These are phyloP conservation scores for Hyaloscypha finlandica DNA, from an alignment of 495 filamentous ascomycete species.

Conservation along the genomic window DNA sequence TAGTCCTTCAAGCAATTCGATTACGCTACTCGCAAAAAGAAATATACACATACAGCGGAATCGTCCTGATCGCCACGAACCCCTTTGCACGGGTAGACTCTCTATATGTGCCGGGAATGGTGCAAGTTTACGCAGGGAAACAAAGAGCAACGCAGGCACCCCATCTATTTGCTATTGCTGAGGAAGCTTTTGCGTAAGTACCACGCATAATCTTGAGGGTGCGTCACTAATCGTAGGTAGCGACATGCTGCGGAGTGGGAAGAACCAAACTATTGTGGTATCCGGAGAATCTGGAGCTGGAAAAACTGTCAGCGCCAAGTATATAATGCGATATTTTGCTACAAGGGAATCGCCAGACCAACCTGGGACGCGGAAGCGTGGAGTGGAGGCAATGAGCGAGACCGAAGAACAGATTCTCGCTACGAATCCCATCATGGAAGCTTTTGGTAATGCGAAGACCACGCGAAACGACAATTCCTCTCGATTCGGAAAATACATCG, in stretches of 20 bases:
- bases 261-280: constrained; percentile 98
- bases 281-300: constrained; percentile 98
- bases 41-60: constrained; percentile 99
- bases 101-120: constrained; percentile 98
- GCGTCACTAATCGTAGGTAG: constrained; percentile 46
- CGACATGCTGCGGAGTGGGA: constrained; percentile 94
- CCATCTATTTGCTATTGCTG: constrained; percentile 97
- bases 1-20: constrained; percentile 96
- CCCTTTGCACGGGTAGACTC: constrained; percentile 98
- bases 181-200: constrained; percentile 95
- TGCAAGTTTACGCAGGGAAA: constrained; percentile 98
- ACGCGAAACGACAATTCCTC: constrained; percentile 99
- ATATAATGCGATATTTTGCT: constrained; percentile 99
- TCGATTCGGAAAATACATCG: constrained; percentile 98
- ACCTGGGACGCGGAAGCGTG: constrained; percentile 74
- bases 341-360: constrained; percentile 93
- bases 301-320: constrained; percentile 99
- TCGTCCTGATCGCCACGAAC: constrained; percentile 98
- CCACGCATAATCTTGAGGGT: neutral
- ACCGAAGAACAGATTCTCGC: constrained; percentile 98
- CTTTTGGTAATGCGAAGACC: constrained; percentile 98
- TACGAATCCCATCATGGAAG: constrained; percentile 99
- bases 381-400: constrained; percentile 90
- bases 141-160: constrained; percentile 95
- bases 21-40: constrained; percentile 98